Base-by-base conservation (phyloP, 371 early-diverging fungal species). In the Mucor sp. region DNA sequence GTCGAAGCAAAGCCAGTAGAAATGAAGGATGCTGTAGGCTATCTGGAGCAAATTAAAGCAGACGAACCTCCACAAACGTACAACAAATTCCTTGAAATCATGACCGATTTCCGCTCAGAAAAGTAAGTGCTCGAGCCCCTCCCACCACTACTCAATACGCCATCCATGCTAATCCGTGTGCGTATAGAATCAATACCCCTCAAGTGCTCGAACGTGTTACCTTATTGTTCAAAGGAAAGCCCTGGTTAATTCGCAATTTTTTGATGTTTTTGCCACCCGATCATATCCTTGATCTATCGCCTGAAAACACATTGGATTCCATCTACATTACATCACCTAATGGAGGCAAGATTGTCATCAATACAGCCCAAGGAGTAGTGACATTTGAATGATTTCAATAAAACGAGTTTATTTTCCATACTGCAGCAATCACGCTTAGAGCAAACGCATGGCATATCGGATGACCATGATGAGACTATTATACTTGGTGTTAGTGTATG, bases 181-280 rank as follows among this genome's bases (percentile, higher is more conserved):
- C 4, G 15, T 35, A 12, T 35, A 76, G 77, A 44, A 76, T 76
- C 30, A 76, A 76, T 67, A 76, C 77, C 63, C 69, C 74, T 21
- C 74, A 73, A 60, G 77, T 76, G n/a, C 62, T 76, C 59, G 74
- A 74, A 44, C 74, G 74, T 47, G 77, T 76, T 37, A 70, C 77
- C 23, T 33, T 59, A 47, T 43, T 76, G 56, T 76, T 76, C 48
- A 70, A 67, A 63, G 77, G 77, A 44, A 72, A 76, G 28, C 74
- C 77, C 17, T 65, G 60, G 61, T 59, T 76, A 61, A 76, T 76
- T 41, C 73, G 74, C 17, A 68, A 70, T n/a, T 76, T 76, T 58
- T 53, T 76, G 33, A 74, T 74, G 71, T 76, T 76, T 61, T 58
- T 76, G 63, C 77, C 77, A 63, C 74, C 77, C 37, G 74, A 69